Base-by-base conservation (phyloP, 495 filamentous ascomycete species). In the Aspergillus diversus region DNA sequence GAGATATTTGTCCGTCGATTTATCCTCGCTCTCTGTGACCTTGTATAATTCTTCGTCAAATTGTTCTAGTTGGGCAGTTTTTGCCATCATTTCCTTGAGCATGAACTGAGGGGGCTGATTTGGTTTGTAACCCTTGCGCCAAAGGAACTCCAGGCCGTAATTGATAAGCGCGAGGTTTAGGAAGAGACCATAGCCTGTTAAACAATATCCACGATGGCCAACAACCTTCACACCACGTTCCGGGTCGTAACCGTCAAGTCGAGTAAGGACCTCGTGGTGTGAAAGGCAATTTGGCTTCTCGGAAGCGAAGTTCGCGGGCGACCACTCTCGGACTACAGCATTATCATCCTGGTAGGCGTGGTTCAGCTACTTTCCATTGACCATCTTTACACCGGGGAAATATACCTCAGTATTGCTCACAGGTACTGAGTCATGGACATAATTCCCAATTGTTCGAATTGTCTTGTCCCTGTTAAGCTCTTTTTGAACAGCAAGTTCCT, bases 21-120 rank as follows among this genome's bases (percentile, higher is more conserved):
- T 84, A 49, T 96, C 91, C 57, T 84, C 82, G 55, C 86, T 85
- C 63, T 91, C 90, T 7, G 92, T 86, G 52, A 99, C 94, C 77
- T 99, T 98, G 80, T 99, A 99, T 43, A 98, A 76, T 71, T 98
- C 93, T 74, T 99, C 95, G 67, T 98, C 95, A 69, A 98, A 99
- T 66, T 98, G 91, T 71, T 94, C 92, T 16, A 99, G 86, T 78
- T 99, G 96, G 4, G 95, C 95, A 1, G 95, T 99, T 81, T 97
- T 97, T n/a, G 92, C 95, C 96, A 98, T 98, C 74, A 91, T 88
- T 43, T 96, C 91, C 77, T 88, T 89, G 55, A 94, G 84, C 95
- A 98, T 98, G 80, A 99, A 97, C 66, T 93, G 92, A 3, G 95
- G 95, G 11, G 94, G 92, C 71, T 96, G 92, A 58, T 95, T 89